Conservation (phyloP, 169 alveolate genomes). For the Plasmodium vinckei region DNA sequence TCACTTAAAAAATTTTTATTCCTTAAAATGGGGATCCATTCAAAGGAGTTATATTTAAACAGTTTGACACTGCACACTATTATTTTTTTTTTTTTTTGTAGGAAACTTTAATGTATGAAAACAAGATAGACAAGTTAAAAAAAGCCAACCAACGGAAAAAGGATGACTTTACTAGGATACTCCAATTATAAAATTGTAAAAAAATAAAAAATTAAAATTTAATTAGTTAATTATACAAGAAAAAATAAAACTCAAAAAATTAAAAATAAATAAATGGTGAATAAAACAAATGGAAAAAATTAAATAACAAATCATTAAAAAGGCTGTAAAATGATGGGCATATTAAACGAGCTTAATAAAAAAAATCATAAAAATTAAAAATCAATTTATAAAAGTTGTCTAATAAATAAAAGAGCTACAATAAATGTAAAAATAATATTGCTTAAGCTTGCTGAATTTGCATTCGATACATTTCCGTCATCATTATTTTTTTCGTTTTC, state of each 20-base stretch:
- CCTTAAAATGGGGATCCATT: not conserved
- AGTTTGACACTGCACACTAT: not conserved
- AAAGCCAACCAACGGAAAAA: conserved; percentile 59
- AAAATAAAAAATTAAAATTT: not conserved
- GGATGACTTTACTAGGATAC: conserved; percentile 64
- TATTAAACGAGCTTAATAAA: too few relatives aligned
- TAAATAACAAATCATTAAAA: too few relatives aligned
- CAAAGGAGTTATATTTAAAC: not conserved
- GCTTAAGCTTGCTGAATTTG: too few relatives aligned
- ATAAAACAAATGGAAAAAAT: too few relatives aligned
- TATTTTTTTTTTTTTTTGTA: not conserved
- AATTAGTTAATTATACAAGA: conserved; percentile 2
- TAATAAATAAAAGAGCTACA: too few relatives aligned
- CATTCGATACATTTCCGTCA: too few relatives aligned
- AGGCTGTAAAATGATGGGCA: too few relatives aligned
- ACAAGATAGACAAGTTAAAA: conserved; percentile 67
- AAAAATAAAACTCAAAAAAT: conserved; percentile 1
- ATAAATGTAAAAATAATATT: too few relatives aligned
- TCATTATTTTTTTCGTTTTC: too few relatives aligned
- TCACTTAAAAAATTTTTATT: not conserved
- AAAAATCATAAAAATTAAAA: too few relatives aligned
- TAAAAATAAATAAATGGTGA: not conserved
- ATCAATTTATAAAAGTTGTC: too few relatives aligned
- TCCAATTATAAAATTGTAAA: conserved; percentile 23
- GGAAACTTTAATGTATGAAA: conserved; percentile 57